Conservation (phyloP, 2,329 filamentous ascomycete genomes). For the Ploettnerulaceae sp. region DNA sequence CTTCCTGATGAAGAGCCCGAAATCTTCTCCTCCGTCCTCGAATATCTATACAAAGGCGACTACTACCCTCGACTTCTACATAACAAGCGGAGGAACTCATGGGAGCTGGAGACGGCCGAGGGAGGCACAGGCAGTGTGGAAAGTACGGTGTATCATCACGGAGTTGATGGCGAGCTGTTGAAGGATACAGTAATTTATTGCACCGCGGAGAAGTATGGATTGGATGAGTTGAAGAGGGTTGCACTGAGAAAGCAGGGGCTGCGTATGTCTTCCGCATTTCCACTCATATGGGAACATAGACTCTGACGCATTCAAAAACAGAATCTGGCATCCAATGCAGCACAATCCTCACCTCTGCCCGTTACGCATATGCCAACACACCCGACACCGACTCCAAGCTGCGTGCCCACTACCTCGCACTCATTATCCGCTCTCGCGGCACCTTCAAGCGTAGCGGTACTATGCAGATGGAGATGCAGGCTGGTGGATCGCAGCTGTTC, state of each 20-base stretch:
- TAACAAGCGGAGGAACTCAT: conserved; percentile 74
- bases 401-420: conserved; percentile 82
- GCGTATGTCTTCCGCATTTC: conserved; percentile 51
- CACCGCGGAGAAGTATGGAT: conserved; percentile 75
- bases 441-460: conserved; percentile 93
- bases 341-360: conserved; percentile 81
- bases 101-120: conserved; percentile 68
- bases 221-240: conserved; percentile 80
- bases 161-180: conserved; percentile 62
- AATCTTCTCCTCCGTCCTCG: conserved; percentile 83
- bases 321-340: conserved; percentile 84
- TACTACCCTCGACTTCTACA: conserved; percentile 81
- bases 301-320: conserved; percentile 44
- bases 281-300: not conserved
- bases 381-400: conserved; percentile 88
- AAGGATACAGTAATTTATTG: conserved; percentile 93
- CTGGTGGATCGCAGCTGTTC: conserved; percentile 75
- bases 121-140: conserved; percentile 56
- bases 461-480: conserved; percentile 93
- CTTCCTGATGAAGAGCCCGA: conserved; percentile 84
- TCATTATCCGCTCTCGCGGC: conserved; percentile 81
- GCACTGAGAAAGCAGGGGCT: conserved; percentile 85
- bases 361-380: conserved; percentile 84
- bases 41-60: conserved; percentile 81
- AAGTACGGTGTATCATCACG: conserved; percentile 64